These are phyloP conservation scores for Rosa persica DNA, from an alignment of 306 rosid species.

Conservation along the genomic window DNA sequence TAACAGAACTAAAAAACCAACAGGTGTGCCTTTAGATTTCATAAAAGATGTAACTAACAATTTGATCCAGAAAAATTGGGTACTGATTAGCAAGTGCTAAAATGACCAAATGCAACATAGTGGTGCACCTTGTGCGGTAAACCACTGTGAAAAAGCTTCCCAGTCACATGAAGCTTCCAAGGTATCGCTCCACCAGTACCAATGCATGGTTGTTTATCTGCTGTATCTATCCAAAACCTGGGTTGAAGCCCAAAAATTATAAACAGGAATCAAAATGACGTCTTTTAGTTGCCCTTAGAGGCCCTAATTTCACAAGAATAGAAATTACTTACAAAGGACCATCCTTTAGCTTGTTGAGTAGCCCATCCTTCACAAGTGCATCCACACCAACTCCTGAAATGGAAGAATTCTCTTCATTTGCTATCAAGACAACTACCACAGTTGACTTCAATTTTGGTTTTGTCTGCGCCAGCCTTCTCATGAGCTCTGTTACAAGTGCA, in stretches of 20 bases:
- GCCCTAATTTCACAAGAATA: background rate
- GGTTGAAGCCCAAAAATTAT: constrained; percentile 22
- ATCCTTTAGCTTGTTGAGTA: constrained; percentile 60
- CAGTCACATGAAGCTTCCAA: constrained; percentile 78
- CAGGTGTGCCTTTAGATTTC: background rate
- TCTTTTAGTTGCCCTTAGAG: background rate
- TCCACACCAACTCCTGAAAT: constrained; percentile 86
- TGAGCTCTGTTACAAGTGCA: constrained; percentile 79
- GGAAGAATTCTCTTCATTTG: constrained; percentile 87
- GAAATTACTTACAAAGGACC: constrained; percentile 78
- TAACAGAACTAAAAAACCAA: too few relatives aligned
- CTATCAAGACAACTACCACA: constrained; percentile 85
- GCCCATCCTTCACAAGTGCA: constrained; percentile 81
- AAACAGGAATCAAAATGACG: constrained; percentile 6
- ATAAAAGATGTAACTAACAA: background rate
- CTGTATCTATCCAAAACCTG: constrained; percentile 92
- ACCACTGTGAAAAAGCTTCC: constrained; percentile 95
- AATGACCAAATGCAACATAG: background rate
- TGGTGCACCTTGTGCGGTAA: constrained; percentile 70
- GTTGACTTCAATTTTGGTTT: constrained; percentile 71
- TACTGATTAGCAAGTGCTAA: background rate
- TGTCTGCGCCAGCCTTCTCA: constrained; percentile 79
- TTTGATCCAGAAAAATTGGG: background rate
- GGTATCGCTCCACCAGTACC: constrained; percentile 97
- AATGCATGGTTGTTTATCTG: constrained; percentile 91